A percentile compares a stretch with the other conserved stretches of the same genome.
phyloP scores from a whole-genome alignment of 257 asterid species.

The Solanum dulcamara region DNA sequence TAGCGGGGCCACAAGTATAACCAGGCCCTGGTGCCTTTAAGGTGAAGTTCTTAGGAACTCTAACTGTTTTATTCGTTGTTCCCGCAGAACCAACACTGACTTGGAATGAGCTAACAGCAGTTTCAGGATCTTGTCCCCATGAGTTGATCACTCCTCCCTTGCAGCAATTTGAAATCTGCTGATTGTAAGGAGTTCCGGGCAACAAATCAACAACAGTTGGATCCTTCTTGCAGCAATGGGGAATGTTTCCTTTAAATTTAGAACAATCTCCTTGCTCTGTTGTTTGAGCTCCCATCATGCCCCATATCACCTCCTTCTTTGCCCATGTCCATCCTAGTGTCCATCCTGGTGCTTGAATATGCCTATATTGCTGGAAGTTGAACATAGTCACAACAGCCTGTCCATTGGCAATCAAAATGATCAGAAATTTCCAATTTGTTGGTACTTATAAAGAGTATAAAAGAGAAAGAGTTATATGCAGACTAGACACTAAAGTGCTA shows the following conservation, averaged over 20 bases:
- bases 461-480: background rate
- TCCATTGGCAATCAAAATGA: background rate
- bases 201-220: constrained; percentile 51
- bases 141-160: constrained; percentile 67
- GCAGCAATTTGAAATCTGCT: constrained; percentile 66
- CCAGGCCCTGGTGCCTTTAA: constrained; percentile 68
- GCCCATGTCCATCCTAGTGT: constrained; percentile 68
- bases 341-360: constrained; percentile 61
- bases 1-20: constrained; percentile 67
- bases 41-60: constrained; percentile 56
- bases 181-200: constrained; percentile 73
- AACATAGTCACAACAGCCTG: constrained; percentile 50
- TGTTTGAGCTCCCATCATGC: constrained; percentile 48
- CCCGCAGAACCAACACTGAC: constrained; percentile 58
- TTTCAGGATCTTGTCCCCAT: constrained; percentile 51
- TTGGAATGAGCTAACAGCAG: constrained; percentile 63
- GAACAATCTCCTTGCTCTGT: constrained; percentile 60
- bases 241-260: constrained; percentile 30
- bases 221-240: constrained; percentile 65
- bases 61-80: constrained; percentile 55
- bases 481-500: background rate
- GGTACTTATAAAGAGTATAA: background rate
- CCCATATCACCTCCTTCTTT: constrained; percentile 55
- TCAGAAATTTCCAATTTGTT: background rate
- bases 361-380: constrained; percentile 61